phyloP scores from a whole-genome alignment of 371 early-diverging fungal species.

The Mucor plumbeus region DNA sequence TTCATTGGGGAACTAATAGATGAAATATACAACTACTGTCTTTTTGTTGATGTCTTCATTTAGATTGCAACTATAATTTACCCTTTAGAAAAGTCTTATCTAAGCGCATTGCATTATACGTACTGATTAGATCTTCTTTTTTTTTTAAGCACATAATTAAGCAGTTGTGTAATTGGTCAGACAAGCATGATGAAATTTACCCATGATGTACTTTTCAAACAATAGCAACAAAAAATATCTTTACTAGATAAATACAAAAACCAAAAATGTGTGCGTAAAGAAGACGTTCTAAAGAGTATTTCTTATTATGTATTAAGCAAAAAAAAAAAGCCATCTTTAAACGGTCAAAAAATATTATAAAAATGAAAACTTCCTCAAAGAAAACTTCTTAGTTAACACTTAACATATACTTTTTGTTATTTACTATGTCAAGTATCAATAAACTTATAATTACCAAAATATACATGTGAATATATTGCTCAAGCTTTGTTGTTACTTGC shows the following conservation, averaged over 20 bases:
- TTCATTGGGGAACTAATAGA: background rate
- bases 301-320: too few relatives aligned
- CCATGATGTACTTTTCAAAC: background rate
- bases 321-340: too few relatives aligned
- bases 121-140: background rate
- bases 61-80: background rate
- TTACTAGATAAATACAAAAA: too few relatives aligned
- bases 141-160: background rate
- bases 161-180: background rate
- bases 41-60: background rate
- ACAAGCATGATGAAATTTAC: background rate
- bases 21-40: background rate
- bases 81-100: constrained; percentile 10
- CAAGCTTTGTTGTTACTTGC: background rate
- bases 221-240: background rate
- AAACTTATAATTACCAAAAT: background rate
- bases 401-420: background rate
- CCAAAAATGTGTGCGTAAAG: background rate
- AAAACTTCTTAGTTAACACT: too few relatives aligned
- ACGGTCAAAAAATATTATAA: too few relatives aligned
- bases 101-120: background rate
- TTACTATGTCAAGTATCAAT: background rate
- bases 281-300: background rate
- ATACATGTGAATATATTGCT: background rate
- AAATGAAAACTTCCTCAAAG: too few relatives aligned